Evolutionary conservation across 495 filamentous ascomycete species (phyloP).

Genomic region (Neurospora tetraspora): DNA sequence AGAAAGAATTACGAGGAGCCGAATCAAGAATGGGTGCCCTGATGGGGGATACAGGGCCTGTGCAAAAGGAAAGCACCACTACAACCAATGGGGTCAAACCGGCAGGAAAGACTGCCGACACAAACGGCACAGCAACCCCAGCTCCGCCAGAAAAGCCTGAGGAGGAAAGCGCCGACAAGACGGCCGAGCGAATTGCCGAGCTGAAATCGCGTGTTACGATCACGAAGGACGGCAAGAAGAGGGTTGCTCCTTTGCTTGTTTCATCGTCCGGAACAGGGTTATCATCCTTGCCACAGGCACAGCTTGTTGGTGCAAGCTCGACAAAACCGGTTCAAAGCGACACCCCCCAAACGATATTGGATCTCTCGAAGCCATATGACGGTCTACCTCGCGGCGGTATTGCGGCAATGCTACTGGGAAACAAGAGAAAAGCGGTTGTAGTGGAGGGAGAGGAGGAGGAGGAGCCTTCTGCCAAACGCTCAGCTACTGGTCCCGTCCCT

Average conservation of each 20-base stretch:
- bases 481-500: conserved; percentile 55
- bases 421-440: conserved; percentile 73
- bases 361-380: conserved; percentile 90
- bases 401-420: conserved; percentile 74
- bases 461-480: conserved; percentile 52
- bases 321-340: conserved; percentile 55
- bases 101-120: conserved; percentile 22
- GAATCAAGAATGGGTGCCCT: conserved; percentile 94
- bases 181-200: conserved; percentile 57
- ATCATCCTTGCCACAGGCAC: conserved; percentile 77
- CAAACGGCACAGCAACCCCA: conserved; percentile 26
- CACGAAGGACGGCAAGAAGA: conserved; percentile 94
- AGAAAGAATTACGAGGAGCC: conserved; percentile 75
- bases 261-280: conserved; percentile 74
- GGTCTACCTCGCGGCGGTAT: conserved; percentile 87
- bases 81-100: conserved; percentile 35
- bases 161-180: conserved; percentile 43
- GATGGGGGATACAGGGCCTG: conserved; percentile 69
- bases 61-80: conserved; percentile 20
- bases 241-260: conserved; percentile 83
- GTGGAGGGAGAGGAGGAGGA: conserved; percentile 55
- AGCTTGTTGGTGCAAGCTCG: conserved; percentile 62
- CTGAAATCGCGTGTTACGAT: conserved; percentile 86
- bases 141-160: conserved; percentile 20
- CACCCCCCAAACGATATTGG: conserved; percentile 73